These are phyloP conservation scores for Peronospora belbahrii DNA, from an alignment of 352 stramenopile species.

Conservation along the genomic window DNA sequence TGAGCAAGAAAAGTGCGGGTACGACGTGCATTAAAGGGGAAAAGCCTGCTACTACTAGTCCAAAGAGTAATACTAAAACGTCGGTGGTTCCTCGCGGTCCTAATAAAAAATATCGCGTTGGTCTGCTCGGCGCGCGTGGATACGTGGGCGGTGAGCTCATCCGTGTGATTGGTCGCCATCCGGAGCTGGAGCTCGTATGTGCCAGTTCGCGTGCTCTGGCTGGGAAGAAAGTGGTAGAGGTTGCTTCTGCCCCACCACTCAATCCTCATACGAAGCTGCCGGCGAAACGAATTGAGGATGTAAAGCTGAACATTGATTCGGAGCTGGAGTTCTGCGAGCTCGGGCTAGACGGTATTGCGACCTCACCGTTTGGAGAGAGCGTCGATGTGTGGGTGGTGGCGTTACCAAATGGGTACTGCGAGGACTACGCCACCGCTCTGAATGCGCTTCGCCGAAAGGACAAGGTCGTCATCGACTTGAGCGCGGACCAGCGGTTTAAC, in stretches of 20 bases:
- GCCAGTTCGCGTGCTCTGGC: constrained; percentile 76
- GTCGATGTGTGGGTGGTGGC: constrained; percentile 84
- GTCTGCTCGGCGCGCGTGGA: constrained; percentile 74
- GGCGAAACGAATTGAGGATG: constrained; percentile 35
- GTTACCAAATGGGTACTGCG: constrained; percentile 80
- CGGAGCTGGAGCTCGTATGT: constrained; percentile 74
- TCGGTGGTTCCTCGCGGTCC: constrained; percentile 16
- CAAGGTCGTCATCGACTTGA: constrained; percentile 84
- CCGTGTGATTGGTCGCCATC: constrained; percentile 67
- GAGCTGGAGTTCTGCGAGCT: constrained; percentile 80
- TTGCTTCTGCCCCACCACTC: constrained; percentile 61
- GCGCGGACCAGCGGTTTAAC: constrained; percentile 86
- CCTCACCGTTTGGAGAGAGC: constrained; percentile 59
- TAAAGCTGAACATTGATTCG: constrained; percentile 50
- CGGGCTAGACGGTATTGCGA: constrained; percentile 64
- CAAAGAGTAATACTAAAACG: constrained; percentile 10
- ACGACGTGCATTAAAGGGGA: constrained; percentile 77
- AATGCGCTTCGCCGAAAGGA: constrained; percentile 58
- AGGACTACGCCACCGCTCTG: constrained; percentile 68
- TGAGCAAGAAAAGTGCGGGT: constrained; percentile 78
- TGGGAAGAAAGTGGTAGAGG: constrained; percentile 70
- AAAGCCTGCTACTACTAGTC: constrained; percentile 9
- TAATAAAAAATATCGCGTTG: constrained; percentile 64
- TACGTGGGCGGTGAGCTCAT: constrained; percentile 86
- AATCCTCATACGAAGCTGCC: constrained; percentile 78